Base-by-base conservation (phyloP, 2,329 filamentous ascomycete genomes). In the Paecilomyces formosus region DNA sequence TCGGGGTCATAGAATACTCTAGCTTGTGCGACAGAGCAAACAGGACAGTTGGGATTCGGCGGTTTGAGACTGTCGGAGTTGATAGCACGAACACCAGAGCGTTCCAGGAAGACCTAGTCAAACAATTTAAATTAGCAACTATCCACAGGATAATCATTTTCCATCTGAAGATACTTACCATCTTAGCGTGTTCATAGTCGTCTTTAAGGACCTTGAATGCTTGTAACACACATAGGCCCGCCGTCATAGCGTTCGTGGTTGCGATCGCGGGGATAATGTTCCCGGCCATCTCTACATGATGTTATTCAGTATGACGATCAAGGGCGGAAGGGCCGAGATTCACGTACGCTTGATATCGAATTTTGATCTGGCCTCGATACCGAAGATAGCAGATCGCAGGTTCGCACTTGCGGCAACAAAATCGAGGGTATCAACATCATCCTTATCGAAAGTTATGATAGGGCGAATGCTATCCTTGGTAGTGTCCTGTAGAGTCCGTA, bases 221-320 rank as follows among this genome's bases (percentile, higher is more conserved):
- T 72, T 97, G 88, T 26, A 99, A 78, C 6, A 97, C 92, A 69
- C 92, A 97, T 9, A 99, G 82, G 12, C 91, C 89, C 15, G 94
- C 94, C 1, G 94, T 93, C 72, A 97, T 96, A 15, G 94, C 94
- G 72, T 99, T 99, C 0, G 94, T 97, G 0, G 94, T 99, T 4
- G 94, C 94, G 70, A 99, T 99, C 1, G 94, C 94, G 1, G 94
- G 94, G 61, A 99, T 99, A 67, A 99, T 99, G 72, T 99, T 99
- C 57, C 94, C 94, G 3, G 94, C 94, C 93, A 97, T 99, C 76
- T 99, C 89, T 82, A 54, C 66, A 49, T 63, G 59, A 52, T 30
- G 21, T 61, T 53, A 62, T 61, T 57, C 57, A 64, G 55, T 55
- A 22, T 12, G 24, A 22, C 28, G 31, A 55, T 26, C 53, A 22